Evolutionary conservation across 2,329 filamentous ascomycete genomes (phyloP).

Genomic region (Cladosporium velox): DNA sequence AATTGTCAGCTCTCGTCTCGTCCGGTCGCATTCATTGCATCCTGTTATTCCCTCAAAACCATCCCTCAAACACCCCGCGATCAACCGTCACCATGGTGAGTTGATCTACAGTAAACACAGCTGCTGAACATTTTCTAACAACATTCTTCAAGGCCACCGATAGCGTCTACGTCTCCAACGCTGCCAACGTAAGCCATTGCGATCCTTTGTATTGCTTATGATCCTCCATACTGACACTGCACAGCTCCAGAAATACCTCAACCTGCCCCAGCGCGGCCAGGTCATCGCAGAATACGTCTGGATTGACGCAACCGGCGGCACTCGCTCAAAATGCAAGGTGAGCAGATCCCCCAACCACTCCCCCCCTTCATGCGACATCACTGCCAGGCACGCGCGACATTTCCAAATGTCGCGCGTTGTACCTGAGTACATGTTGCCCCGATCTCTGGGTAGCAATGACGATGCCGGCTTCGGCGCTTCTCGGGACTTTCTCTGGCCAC

Average conservation of each 20-base stretch:
- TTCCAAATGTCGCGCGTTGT: constrained; percentile 9
- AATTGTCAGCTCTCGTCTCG: constrained; percentile 6
- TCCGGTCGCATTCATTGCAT: neutral
- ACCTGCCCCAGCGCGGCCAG: constrained; percentile 82
- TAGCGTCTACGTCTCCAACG: constrained; percentile 50
- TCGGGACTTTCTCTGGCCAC: constrained; percentile 6
- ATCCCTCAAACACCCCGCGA: constrained; percentile 21
- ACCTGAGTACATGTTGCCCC: neutral
- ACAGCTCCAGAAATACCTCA: constrained; percentile 89
- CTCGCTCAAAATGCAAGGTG: constrained; percentile 96
- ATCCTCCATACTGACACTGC: constrained; percentile 40
- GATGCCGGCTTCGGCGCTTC: constrained; percentile 17
- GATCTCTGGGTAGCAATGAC: neutral
- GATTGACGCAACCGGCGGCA: constrained; percentile 80
- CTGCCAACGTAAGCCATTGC: constrained; percentile 47
- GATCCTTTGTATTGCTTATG: neutral
- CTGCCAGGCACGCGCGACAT: neutral
- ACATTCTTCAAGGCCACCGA: constrained; percentile 12
- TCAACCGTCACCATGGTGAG: constrained; percentile 27
- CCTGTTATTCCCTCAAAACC: constrained; percentile 3
- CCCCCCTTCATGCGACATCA: constrained; percentile 1
- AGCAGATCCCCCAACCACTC: constrained; percentile 41
- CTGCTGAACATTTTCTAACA: constrained; percentile 16
- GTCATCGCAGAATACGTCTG: constrained; percentile 97
- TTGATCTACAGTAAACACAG: constrained; percentile 9